phyloP scores from a whole-genome alignment of 352 stramenopile genomes.

The Phytophthora pseudosyringae region DNA sequence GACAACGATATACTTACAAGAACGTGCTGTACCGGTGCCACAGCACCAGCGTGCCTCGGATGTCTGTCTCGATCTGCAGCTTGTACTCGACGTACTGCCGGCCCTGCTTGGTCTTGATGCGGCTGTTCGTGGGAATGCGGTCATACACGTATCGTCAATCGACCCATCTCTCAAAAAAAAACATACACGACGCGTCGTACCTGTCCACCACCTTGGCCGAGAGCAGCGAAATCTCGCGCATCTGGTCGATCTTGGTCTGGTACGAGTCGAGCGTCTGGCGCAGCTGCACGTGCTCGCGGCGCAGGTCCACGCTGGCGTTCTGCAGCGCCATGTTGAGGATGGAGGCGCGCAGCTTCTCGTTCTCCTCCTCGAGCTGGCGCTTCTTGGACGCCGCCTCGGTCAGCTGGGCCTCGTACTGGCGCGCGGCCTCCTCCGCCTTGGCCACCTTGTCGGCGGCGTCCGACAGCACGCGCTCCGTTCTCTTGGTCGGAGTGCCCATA shows the following conservation, averaged over 20 bases:
- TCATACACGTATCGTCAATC: slow-evolving; percentile 27
- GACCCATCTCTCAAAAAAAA: slow-evolving; percentile 1
- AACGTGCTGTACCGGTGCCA: slow-evolving; percentile 92
- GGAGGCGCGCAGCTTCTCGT: slow-evolving; percentile 79
- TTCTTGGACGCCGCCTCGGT: slow-evolving; percentile 68
- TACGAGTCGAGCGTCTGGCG: slow-evolving; percentile 88
- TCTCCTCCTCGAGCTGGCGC: slow-evolving; percentile 78
- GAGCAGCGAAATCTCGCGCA: slow-evolving; percentile 87
- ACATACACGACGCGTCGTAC: slow-evolving; percentile 28
- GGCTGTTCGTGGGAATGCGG: slow-evolving; percentile 31
- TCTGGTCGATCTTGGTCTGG: slow-evolving; percentile 90
- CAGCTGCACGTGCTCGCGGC: slow-evolving; percentile 83
- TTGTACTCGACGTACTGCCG: slow-evolving; percentile 91
- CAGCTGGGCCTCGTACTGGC: slow-evolving; percentile 61
- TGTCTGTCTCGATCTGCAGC: slow-evolving; percentile 89
- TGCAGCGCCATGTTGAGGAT: slow-evolving; percentile 81
- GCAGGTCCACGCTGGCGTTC: slow-evolving; percentile 79
- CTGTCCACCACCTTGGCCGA: slow-evolving; percentile 87
- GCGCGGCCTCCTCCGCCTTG: slow-evolving; percentile 69
- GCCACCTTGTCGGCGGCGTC: slow-evolving; percentile 78
- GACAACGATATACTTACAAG: slow-evolving; percentile 54
- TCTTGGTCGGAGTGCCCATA: slow-evolving; percentile 59
- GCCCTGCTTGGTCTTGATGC: slow-evolving; percentile 88
- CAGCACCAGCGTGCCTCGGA: slow-evolving; percentile 82
- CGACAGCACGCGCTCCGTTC: slow-evolving; percentile 70